Evolutionary conservation across 306 rosid genomes (phyloP), one percentile per base, ranked within the genome.

Genomic region (Comarum palustre): DNA sequence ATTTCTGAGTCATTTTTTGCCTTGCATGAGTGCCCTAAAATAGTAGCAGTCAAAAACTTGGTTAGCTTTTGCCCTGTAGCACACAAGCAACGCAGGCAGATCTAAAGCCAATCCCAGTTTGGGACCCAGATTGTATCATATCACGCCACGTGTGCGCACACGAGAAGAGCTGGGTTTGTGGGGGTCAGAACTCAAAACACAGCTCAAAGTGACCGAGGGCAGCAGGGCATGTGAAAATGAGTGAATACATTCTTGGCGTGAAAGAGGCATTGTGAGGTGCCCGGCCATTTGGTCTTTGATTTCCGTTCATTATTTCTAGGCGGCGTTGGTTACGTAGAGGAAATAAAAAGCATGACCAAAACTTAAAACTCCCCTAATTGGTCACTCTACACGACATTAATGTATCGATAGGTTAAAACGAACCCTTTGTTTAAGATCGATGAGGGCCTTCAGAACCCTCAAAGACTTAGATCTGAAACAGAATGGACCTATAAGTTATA

Each of bases 161-260:
- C 46, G 45, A 52, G 25, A 52, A 11, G 15, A 9, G 67, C 27
- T 29, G 64, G 31, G 16, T 34, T 17, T 47, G 9, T 14, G 25
- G 47, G 76, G 34, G 8, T 72, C 76, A 54, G 41, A 66, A 69
- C 77, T 71, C 41, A 63, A 31, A 80, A 59, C 74, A 66, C 72
- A 64, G 65, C 76, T 66, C 13, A 75, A 72, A 71, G 75, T 14
- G 58, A 48, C 38, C 71, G 12, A 8, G 43, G 17, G 60, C 24
- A 71, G 74, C 85, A 74, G 36, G 77, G 74, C 84, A 76, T 74
- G 77, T 83, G 87, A 78, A 76, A 65, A 79, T 48, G 71, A n/a
- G n/a, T n/a, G n/a, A n/a, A n/a, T 15, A 59, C 58, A 32, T 64
- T 48, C 82, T 77, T 87, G 88, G 93, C 91, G 88, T 86, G 93